Percentiles rank a stretch among this genome's conserved stretches.
These are phyloP conservation scores for Colletotrichum melonis DNA, from an alignment of 2,329 filamentous ascomycete species.

Conservation along the genomic window DNA sequence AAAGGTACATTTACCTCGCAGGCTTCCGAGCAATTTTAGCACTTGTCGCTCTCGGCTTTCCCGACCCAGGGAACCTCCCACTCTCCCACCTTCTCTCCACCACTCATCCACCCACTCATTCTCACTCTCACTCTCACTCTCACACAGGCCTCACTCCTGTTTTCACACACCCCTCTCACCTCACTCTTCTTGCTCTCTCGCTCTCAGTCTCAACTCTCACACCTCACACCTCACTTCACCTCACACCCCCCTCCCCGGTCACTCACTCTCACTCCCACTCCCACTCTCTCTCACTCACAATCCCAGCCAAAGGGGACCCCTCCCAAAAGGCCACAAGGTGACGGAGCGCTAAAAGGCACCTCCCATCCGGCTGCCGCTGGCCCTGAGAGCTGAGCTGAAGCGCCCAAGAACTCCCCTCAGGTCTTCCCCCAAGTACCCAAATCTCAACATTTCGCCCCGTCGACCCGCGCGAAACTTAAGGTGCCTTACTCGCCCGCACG, in stretches of 20 bases:
- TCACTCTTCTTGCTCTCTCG: background rate
- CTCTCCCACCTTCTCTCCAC: background rate
- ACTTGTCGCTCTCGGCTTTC: conserved; percentile 27
- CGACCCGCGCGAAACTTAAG: conserved; percentile 1
- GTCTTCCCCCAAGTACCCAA: background rate
- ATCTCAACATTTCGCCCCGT: conserved; percentile 13
- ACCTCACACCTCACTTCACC: background rate
- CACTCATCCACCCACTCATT: background rate
- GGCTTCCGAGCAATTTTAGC: background rate
- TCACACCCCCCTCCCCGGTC: background rate
- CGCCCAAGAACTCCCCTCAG: background rate
- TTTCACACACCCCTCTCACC: background rate
- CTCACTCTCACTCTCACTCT: background rate
- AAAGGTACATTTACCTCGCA: background rate
- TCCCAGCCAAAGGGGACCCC: background rate
- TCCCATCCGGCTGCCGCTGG: background rate
- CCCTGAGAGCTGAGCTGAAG: background rate
- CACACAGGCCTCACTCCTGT: background rate
- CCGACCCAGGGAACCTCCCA: conserved; percentile 19
- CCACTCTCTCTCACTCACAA: background rate
- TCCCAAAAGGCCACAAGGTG: background rate
- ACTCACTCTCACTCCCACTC: background rate
- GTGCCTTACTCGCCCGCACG: background rate
- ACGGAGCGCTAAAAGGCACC: conserved; percentile 6
- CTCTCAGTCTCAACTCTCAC: background rate